Evolutionary conservation across 495 filamentous ascomycete genomes (phyloP).

Genomic region (Neurospora sp.): DNA sequence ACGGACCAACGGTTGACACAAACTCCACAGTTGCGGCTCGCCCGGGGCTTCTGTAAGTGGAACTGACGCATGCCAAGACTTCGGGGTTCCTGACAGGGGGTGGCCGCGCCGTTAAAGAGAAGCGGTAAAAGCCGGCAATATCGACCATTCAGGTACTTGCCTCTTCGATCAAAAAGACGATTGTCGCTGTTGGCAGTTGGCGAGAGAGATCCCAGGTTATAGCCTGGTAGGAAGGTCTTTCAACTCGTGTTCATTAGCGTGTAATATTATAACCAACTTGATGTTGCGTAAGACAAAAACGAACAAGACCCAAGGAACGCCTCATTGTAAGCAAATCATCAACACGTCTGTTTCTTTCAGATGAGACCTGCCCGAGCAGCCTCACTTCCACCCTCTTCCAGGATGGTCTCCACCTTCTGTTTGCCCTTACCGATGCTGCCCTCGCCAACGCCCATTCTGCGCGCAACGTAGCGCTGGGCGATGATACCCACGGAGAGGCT

Average conservation of each 20-base stretch:
- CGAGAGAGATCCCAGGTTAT: background rate
- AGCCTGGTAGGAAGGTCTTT: background rate
- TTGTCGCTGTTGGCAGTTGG: background rate
- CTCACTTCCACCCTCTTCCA: slow-evolving; percentile 71
- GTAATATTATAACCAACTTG: background rate
- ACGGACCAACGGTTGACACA: background rate
- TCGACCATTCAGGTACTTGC: background rate
- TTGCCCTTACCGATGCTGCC: slow-evolving; percentile 72
- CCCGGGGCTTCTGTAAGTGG: background rate
- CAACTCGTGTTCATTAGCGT: background rate
- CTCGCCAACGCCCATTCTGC: slow-evolving; percentile 91
- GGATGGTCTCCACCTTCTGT: slow-evolving; percentile 55
- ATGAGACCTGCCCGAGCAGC: slow-evolving; percentile 61
- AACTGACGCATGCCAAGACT: background rate
- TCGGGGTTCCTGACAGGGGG: background rate
- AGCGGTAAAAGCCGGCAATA: background rate
- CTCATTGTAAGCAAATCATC: background rate
- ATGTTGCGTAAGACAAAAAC: background rate
- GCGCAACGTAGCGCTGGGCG: slow-evolving; percentile 92
- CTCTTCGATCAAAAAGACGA: background rate
- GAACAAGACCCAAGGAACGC: background rate
- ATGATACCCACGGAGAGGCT: slow-evolving; percentile 69
- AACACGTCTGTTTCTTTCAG: slow-evolving; percentile 4
- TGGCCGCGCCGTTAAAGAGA: background rate
- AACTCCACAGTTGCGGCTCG: background rate